A percentile compares a stretch with the other conserved stretches of the same genome.
Evolutionary conservation across 2,329 filamentous ascomycete species (phyloP).

Genomic region (Sporothrix curviconia): DNA sequence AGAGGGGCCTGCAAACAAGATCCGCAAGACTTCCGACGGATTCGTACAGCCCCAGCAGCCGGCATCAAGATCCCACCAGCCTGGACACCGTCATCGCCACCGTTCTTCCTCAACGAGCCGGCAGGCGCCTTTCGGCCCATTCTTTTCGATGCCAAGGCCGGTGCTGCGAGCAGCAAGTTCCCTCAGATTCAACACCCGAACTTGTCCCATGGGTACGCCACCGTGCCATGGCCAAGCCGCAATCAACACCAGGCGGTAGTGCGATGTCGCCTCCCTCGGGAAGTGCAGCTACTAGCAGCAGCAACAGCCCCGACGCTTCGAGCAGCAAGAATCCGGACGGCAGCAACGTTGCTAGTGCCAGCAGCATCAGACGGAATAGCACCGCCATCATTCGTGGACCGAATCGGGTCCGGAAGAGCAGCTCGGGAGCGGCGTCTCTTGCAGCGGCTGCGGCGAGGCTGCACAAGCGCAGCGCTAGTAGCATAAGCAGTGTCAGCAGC

Average conservation of each 20-base stretch:
- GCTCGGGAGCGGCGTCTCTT: conserved; percentile 11
- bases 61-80: conserved; percentile 4
- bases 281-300: not conserved
- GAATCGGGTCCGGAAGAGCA: conserved; percentile 10
- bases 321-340: not conserved
- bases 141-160: conserved; percentile 17
- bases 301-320: not conserved
- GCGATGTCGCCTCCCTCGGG: conserved; percentile 7
- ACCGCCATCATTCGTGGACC: conserved; percentile 24
- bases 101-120: conserved; percentile 23
- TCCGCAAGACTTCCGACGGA: conserved; percentile 31
- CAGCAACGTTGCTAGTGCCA: conserved; percentile 25
- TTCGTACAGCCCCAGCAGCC: conserved; percentile 17
- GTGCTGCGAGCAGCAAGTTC: conserved; percentile 15
- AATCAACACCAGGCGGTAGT: not conserved
- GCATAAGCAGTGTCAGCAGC: conserved; percentile 19
- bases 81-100: conserved; percentile 13
- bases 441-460: conserved; percentile 16
- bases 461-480: conserved; percentile 20
- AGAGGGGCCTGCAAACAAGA: conserved; percentile 45
- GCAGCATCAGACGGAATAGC: not conserved
- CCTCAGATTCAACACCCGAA: conserved; percentile 22
- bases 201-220: conserved; percentile 18
- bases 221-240: conserved; percentile 12
- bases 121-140: conserved; percentile 22